Percentiles rank a stretch among this genome's conserved stretches.
Evolutionary conservation across 2,329 filamentous ascomycete species (phyloP).

Genomic region (Cryphonectria naterciae): DNA sequence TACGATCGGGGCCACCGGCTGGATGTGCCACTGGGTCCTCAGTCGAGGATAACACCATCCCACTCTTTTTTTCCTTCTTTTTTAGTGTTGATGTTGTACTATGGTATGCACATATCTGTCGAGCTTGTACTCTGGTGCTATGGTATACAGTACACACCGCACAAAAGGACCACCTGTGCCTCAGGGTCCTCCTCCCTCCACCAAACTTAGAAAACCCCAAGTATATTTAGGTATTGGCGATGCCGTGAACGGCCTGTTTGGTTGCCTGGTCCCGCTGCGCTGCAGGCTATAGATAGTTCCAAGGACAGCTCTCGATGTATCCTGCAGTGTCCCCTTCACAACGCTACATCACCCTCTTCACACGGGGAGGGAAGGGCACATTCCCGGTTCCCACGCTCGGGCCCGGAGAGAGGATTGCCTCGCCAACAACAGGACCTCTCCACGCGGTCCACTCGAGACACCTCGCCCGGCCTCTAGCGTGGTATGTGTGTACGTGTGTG

Average conservation of each 20-base stretch:
- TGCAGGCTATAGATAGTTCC: slow-evolving; percentile 2
- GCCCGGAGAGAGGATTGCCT: not conserved
- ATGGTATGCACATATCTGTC: not conserved
- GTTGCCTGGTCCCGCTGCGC: slow-evolving; percentile 14
- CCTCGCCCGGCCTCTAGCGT: not conserved
- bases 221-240: not conserved
- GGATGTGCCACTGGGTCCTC: slow-evolving; percentile 12
- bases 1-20: slow-evolving; percentile 24
- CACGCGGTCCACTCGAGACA: not conserved
- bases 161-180: not conserved
- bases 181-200: not conserved
- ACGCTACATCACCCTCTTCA: not conserved
- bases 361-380: not conserved
- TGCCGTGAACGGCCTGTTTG: not conserved
- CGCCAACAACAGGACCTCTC: not conserved
- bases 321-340: not conserved
- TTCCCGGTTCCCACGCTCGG: not conserved
- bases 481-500: not conserved
- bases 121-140: not conserved
- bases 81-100: not conserved
- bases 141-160: not conserved
- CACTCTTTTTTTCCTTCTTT: not conserved
- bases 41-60: slow-evolving; percentile 8
- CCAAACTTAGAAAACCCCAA: not conserved
- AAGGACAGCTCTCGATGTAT: not conserved